Percentiles rank a stretch among this genome's conserved stretches.
phyloP scores from a whole-genome alignment of 2,329 filamentous ascomycete species.

The Hymenoscyphus repandus region DNA sequence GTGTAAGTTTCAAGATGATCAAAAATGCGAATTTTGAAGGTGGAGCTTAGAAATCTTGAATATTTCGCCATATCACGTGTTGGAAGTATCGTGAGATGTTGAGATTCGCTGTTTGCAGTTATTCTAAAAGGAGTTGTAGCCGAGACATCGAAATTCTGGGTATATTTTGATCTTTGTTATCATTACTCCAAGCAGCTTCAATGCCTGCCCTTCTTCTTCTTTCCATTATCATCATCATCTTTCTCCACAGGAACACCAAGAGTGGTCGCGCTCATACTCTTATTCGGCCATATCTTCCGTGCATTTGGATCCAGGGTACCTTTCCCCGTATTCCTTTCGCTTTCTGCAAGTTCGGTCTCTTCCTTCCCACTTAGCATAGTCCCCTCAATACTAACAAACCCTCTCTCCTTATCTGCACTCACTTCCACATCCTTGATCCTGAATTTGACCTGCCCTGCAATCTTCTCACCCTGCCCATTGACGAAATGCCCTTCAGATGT shows the following conservation, averaged over 20 bases:
- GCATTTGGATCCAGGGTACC: constrained; percentile 38
- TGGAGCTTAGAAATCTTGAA: background rate
- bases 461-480: constrained; percentile 61
- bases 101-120: background rate
- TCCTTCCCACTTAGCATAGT: constrained; percentile 71
- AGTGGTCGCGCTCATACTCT: constrained; percentile 28
- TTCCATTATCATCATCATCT: constrained; percentile 12
- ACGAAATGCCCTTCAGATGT: constrained; percentile 68
- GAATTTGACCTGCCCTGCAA: constrained; percentile 69
- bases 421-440: constrained; percentile 82
- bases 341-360: constrained; percentile 54
- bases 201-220: constrained; percentile 15
- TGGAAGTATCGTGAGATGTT: background rate
- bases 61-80: constrained; percentile 6
- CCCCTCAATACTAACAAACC: constrained; percentile 80
- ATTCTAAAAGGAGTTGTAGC: background rate
- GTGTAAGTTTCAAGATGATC: background rate
- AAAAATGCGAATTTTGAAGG: background rate
- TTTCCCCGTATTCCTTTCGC: constrained; percentile 41
- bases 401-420: constrained; percentile 66
- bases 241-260: constrained; percentile 26
- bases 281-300: constrained; percentile 26
- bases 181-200: constrained; percentile 12
- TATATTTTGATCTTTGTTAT: constrained; percentile 1
- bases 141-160: background rate